These are phyloP conservation scores for Fusarium citri DNA, from an alignment of 2,329 filamentous ascomycete genomes.

Conservation along the genomic window DNA sequence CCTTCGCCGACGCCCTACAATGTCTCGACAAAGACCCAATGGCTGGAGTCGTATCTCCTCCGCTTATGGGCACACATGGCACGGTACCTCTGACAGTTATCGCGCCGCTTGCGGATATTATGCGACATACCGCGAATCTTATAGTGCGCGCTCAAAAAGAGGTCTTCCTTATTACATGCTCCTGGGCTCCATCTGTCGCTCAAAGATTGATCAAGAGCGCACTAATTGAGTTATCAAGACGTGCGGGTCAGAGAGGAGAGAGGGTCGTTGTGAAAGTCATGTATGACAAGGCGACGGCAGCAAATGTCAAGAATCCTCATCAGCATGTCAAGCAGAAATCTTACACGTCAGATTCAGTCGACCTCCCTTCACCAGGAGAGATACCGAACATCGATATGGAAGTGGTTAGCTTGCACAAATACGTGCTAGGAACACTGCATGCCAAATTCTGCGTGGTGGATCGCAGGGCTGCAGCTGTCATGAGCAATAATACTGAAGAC, in stretches of 20 bases:
- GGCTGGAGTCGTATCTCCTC: conserved; percentile 64
- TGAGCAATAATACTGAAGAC: conserved; percentile 83
- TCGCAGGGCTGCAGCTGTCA: conserved; percentile 74
- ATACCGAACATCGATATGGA: conserved; percentile 78
- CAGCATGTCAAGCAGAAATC: conserved; percentile 67
- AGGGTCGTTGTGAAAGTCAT: conserved; percentile 78
- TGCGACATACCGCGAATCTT: conserved; percentile 79
- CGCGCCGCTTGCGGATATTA: conserved; percentile 67
- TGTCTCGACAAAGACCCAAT: conserved; percentile 64
- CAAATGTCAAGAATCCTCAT: conserved; percentile 74
- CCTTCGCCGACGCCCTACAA: conserved; percentile 73
- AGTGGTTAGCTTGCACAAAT: conserved; percentile 78
- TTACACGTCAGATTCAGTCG: conserved; percentile 68
- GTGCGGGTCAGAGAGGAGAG: conserved; percentile 67
- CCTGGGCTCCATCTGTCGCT: conserved; percentile 77
- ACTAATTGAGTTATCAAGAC: conserved; percentile 74
- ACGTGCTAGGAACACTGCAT: conserved; percentile 80
- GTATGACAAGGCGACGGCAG: conserved; percentile 76
- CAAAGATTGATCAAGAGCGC: conserved; percentile 75
- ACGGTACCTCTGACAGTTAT: conserved; percentile 76
- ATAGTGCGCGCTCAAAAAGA: conserved; percentile 79
- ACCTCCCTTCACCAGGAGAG: conserved; percentile 70
- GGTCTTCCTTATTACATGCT: conserved; percentile 80
- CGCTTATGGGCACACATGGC: conserved; percentile 66
- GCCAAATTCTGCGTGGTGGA: conserved; percentile 84